Conservation (phyloP, 768 basidiomycete species). For the Cystoderma amianthinum region DNA sequence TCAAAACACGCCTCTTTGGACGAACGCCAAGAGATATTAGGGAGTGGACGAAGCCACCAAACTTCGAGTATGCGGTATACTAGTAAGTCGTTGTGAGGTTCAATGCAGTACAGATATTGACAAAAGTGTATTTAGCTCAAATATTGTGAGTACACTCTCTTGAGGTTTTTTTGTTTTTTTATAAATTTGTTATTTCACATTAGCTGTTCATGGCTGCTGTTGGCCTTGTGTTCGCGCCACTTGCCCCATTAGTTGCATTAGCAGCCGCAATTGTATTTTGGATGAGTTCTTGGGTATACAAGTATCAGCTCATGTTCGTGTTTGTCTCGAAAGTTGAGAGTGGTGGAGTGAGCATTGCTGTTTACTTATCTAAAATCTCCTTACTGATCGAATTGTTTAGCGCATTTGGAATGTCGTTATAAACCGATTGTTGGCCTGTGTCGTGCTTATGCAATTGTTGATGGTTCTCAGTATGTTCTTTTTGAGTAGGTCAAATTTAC, state of each 20-base stretch:
- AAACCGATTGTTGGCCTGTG: constrained; percentile 77
- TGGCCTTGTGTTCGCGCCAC: constrained; percentile 87
- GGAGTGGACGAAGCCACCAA: constrained; percentile 85
- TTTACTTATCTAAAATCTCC: constrained; percentile 2
- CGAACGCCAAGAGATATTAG: constrained; percentile 87
- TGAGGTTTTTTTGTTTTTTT: constrained; percentile 8
- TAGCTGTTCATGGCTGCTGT: constrained; percentile 91
- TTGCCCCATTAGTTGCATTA: constrained; percentile 85
- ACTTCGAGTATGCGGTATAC: constrained; percentile 84
- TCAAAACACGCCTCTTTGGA: constrained; percentile 81
- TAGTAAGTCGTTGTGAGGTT: constrained; percentile 45
- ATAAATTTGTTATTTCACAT: too few relatives aligned
- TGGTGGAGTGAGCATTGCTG: constrained; percentile 65
- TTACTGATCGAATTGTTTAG: constrained; percentile 26
- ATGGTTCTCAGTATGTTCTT: constrained; percentile 75
- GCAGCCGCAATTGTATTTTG: constrained; percentile 85
- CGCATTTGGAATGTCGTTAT: constrained; percentile 91
- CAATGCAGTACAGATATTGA: constrained; percentile 2
- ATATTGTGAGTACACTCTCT: constrained; percentile 32
- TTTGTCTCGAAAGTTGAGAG: constrained; percentile 85
- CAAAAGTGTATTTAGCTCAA: constrained; percentile 29
- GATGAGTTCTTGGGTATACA: constrained; percentile 84
- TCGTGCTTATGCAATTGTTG: constrained; percentile 81
- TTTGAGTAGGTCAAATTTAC: neutral
- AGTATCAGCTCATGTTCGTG: constrained; percentile 96